Conservation (phyloP, 2,329 filamentous ascomycete species). For the Pseudogymnoascus sp. region DNA sequence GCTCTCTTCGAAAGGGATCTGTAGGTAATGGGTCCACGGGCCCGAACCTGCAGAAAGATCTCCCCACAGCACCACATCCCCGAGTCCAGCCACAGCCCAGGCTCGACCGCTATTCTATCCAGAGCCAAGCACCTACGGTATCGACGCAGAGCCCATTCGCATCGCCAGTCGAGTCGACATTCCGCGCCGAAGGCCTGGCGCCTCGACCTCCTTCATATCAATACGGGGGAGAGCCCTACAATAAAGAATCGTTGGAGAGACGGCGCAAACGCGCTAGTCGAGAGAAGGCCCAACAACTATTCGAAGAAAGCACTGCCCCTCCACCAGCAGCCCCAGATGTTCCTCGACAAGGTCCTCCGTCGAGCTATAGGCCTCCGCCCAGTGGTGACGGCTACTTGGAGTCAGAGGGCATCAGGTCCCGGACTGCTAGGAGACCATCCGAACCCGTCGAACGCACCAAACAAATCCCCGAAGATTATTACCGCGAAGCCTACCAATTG, state of each 20-base stretch:
- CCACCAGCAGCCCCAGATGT: constrained; percentile 51
- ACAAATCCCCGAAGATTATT: constrained; percentile 16
- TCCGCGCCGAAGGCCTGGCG: constrained; percentile 44
- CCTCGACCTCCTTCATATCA: constrained; percentile 51
- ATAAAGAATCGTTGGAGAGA: constrained; percentile 37
- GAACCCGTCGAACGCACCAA: constrained; percentile 18
- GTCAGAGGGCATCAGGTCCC: constrained; percentile 15
- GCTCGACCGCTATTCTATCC: constrained; percentile 37
- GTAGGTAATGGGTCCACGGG: background rate
- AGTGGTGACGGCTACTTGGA: constrained; percentile 25
- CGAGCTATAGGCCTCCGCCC: constrained; percentile 45
- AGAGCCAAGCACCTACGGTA: constrained; percentile 49
- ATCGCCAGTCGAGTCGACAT: constrained; percentile 45
- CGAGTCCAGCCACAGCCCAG: constrained; percentile 12
- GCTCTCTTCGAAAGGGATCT: background rate
- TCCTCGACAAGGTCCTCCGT: constrained; percentile 46
- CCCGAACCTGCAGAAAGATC: background rate
- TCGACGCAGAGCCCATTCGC: constrained; percentile 50
- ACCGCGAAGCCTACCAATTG: constrained; percentile 1
- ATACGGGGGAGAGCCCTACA: constrained; percentile 34
- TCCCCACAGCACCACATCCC: background rate
- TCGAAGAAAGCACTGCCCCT: constrained; percentile 25
- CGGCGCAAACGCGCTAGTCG: constrained; percentile 36
- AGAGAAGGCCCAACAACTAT: constrained; percentile 34
- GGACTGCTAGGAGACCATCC: constrained; percentile 27